Evolutionary conservation across 2,329 filamentous ascomycete genomes (phyloP), one percentile per base, ranked within the genome.

Genomic region (Dendryphion nanum): DNA sequence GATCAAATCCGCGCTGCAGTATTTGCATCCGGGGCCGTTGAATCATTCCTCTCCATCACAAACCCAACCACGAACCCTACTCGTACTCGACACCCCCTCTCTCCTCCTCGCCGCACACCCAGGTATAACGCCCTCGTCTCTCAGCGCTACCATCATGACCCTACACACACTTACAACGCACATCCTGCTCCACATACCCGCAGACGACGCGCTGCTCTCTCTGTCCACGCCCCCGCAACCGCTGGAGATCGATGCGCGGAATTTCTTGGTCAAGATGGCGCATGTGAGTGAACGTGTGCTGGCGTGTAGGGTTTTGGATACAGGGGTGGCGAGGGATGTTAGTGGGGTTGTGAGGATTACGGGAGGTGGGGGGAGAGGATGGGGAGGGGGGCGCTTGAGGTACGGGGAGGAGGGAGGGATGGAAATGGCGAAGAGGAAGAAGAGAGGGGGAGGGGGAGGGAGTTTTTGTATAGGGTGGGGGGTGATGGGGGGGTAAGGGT

Each of bases 311-410:
- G 76, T 83, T 56, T 66, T 97, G 44, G 89, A 95, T 57, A 95
- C 89, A 0, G 91, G 91, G 1, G 82, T 83, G n/a, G 90, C 91
- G 45, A 83, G 78, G 60, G 91, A 96, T 66, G 87, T 97, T 20
- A 95, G 87, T 67, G 91, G 91, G 3, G 89, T 95, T 30, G 57
- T 96, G 46, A 78, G 89, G 49, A 74, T 93, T 34, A 90, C 85
- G 14, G 75, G 65, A 13, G 60, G 59, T 19, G 57, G 42, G 5
- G 37, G 50, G 4, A 53, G 38, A 38, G 53, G 57, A 70, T 44
- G 65, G 46, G 30, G 13, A 8, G 29, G 16, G 36, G 54, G 45
- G 12, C 26, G 52, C 7, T 36, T 33, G 29, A 18, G 18, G 34
- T 38, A 21, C 52, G 68, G 35, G 76, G 86, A 13, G 57, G 5